Conservation (phyloP, 225 moss, liverwort and hornwort species). For the Anthoceros angustus region DNA sequence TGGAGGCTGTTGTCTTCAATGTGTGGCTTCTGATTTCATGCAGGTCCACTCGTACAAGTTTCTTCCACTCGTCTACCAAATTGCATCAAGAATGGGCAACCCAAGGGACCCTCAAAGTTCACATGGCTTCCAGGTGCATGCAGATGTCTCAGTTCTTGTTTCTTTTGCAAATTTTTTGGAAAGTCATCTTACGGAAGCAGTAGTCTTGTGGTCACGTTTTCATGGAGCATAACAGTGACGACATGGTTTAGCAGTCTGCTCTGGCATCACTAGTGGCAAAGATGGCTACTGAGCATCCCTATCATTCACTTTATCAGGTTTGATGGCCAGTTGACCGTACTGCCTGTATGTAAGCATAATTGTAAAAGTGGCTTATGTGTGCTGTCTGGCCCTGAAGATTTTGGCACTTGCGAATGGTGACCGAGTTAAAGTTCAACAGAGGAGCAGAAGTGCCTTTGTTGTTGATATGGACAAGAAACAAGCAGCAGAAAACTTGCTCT, state of each 20-base stretch:
- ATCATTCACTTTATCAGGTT: slow-evolving; percentile 95
- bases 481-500: slow-evolving; percentile 64
- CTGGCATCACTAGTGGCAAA: slow-evolving; percentile 59
- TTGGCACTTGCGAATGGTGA: slow-evolving; percentile 96
- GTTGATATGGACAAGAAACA: slow-evolving; percentile 95
- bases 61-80: slow-evolving; percentile 91
- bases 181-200: background rate
- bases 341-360: background rate
- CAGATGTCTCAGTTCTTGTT: background rate
- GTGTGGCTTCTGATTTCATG: slow-evolving; percentile 8
- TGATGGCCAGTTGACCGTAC: background rate
- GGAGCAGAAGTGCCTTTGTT: slow-evolving; percentile 78
- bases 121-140: slow-evolving; percentile 47
- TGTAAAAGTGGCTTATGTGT: background rate
- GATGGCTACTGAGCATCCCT: slow-evolving; percentile 92
- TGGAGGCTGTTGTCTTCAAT: background rate
- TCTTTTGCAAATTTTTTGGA: background rate
- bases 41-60: slow-evolving; percentile 92
- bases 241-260: slow-evolving; percentile 39
- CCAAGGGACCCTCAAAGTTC: slow-evolving; percentile 48
- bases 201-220: slow-evolving; percentile 6
- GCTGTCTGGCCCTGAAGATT: slow-evolving; percentile 22
- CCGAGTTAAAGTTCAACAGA: slow-evolving; percentile 92
- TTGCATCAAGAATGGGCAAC: slow-evolving; percentile 85
- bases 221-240: background rate